Conservation (phyloP, 139 green algal genomes). For the Desmodesmus armatus region DNA sequence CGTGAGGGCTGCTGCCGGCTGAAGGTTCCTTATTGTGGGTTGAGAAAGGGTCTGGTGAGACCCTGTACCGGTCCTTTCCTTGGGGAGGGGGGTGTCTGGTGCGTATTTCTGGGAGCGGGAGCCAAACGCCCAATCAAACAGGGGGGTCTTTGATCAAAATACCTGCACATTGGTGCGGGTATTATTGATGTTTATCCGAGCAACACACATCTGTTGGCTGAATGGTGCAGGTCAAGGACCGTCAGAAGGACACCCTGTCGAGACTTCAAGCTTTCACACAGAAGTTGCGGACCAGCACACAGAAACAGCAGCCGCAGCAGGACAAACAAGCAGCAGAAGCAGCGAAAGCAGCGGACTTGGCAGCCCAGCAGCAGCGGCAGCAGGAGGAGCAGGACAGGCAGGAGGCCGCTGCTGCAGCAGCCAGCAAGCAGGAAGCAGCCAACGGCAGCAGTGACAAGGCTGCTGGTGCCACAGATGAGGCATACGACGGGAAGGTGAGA, state of each 20-base stretch:
- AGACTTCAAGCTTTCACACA: slow-evolving; percentile 68
- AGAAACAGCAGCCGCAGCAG: slow-evolving; percentile 12
- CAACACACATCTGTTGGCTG: no score
- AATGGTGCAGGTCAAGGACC: slow-evolving; percentile 46
- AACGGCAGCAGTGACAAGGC: not conserved
- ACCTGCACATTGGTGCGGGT: no score
- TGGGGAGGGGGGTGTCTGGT: no score
- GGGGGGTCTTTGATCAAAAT: no score
- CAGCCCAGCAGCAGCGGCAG: not conserved
- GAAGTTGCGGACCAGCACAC: slow-evolving; percentile 45
- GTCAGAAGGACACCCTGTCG: slow-evolving; percentile 79
- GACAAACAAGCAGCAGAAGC: not conserved
- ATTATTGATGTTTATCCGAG: not conserved
- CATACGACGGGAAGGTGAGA: not conserved
- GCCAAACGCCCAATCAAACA: no score
- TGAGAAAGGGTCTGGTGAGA: no score
- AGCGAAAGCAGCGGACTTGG: not conserved
- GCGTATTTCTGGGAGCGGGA: no score
- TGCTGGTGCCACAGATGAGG: slow-evolving; percentile 3
- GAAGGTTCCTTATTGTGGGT: no score
- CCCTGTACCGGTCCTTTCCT: no score
- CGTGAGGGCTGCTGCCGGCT: no score
- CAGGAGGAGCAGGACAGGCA: not conserved
- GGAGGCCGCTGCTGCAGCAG: not conserved
- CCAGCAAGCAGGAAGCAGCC: not conserved